These are phyloP conservation scores for Fraxinus cuspidata DNA, from an alignment of 257 asterid genomes.

Conservation along the genomic window DNA sequence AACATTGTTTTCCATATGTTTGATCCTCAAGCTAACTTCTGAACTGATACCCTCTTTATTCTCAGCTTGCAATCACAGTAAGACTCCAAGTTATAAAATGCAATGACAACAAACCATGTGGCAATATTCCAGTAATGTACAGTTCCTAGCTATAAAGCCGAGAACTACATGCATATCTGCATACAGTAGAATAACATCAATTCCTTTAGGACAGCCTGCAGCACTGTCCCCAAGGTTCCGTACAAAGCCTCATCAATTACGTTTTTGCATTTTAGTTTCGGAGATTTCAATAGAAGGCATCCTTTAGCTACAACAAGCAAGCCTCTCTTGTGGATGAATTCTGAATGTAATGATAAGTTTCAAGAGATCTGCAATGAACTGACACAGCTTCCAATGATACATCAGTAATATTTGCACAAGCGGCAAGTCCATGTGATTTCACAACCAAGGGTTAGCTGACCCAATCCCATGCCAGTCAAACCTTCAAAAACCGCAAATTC, in stretches of 20 bases:
- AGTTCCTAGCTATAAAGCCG: neutral
- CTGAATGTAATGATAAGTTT: neutral
- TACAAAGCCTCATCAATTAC: neutral
- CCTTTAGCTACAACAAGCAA: neutral
- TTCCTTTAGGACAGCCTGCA: neutral
- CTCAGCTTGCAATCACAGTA: neutral
- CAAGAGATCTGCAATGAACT: neutral
- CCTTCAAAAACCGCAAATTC: too few species aligned
- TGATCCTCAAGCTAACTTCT: neutral
- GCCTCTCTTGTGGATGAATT: neutral
- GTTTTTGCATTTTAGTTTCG: neutral
- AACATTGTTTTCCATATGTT: slow-evolving; percentile 28
- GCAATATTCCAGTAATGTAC: neutral
- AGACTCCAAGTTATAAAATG: neutral
- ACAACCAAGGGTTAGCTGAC: too few species aligned
- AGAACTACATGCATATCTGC: neutral
- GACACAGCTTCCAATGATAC: neutral
- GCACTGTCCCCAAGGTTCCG: neutral
- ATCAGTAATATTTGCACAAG: too few species aligned
- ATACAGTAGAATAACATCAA: too few species aligned
- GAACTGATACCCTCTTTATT: neutral
- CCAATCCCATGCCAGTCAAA: too few species aligned
- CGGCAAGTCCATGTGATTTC: too few species aligned
- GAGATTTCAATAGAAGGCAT: neutral
- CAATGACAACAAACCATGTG: neutral